These are phyloP conservation scores for Diversispora eburnea DNA, from an alignment of 192 early-diverging fungal species.

Conservation along the genomic window DNA sequence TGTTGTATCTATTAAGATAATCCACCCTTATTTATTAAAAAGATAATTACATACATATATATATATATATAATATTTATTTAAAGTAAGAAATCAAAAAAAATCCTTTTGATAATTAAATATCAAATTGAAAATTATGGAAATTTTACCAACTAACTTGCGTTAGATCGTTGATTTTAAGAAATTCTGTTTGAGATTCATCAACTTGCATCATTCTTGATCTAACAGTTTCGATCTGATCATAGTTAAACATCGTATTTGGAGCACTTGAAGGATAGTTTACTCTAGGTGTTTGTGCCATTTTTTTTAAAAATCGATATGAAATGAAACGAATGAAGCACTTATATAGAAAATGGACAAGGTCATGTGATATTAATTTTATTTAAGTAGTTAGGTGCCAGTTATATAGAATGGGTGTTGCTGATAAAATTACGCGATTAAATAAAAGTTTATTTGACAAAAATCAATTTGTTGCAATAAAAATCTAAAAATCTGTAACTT, in stretches of 20 bases:
- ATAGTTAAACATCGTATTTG: background rate
- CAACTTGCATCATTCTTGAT: slow-evolving; percentile 11
- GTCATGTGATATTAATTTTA: too few relatives aligned
- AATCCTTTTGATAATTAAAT: background rate
- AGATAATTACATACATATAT: too few relatives aligned
- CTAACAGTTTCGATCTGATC: slow-evolving; percentile 23
- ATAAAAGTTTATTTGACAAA: too few relatives aligned
- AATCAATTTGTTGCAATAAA: too few relatives aligned
- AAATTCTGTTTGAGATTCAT: slow-evolving; percentile 8
- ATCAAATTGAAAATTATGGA: background rate
- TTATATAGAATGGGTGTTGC: too few relatives aligned
- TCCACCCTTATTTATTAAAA: background rate
- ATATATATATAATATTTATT: background rate
- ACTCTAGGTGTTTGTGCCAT: background rate
- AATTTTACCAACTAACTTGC: background rate
- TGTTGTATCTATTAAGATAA: slow-evolving; percentile 14
- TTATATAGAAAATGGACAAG: too few relatives aligned
- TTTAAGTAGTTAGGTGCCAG: too few relatives aligned
- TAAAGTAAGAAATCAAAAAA: background rate
- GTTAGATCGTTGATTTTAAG: background rate
- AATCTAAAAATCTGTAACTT: too few relatives aligned
- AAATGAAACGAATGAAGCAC: background rate
- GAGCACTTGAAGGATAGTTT: background rate
- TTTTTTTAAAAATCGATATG: background rate
- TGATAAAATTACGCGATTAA: too few relatives aligned